Conservation (phyloP, 371 early-diverging fungal genomes). For the Mucor piriformis region DNA sequence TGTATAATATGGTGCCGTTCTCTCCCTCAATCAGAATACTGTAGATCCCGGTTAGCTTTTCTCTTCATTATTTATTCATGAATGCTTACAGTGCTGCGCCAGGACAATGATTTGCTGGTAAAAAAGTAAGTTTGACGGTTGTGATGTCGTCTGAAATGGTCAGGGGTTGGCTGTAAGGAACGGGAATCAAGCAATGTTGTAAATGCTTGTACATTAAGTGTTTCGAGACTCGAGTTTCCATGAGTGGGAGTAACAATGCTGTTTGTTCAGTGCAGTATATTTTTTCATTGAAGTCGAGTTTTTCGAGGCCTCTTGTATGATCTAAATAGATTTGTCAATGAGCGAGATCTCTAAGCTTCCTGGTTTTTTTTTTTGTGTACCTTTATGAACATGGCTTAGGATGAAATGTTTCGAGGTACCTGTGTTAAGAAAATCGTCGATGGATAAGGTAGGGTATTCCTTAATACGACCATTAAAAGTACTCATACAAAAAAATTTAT, state of each 20-base stretch:
- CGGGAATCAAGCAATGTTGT: conserved; percentile 24
- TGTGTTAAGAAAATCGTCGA: conserved; percentile 41
- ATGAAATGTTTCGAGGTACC: conserved; percentile 32
- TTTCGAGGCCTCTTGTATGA: conserved; percentile 36
- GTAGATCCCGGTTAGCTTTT: neutral
- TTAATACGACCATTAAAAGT: conserved; percentile 50
- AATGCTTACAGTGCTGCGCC: conserved; percentile 48
- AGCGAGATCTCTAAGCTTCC: too few relatives aligned
- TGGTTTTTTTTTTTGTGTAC: too few relatives aligned
- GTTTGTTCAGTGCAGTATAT: conserved; percentile 44
- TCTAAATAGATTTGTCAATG: too few relatives aligned
- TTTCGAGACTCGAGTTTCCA: conserved; percentile 10
- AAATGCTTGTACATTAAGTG: conserved; percentile 23
- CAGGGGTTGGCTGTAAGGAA: conserved; percentile 12
- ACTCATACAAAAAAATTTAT: conserved; percentile 26
- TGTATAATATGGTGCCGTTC: conserved; percentile 44
- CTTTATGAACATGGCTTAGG: conserved; percentile 46
- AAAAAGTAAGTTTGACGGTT: conserved; percentile 27
- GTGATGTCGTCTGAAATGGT: conserved; percentile 31
- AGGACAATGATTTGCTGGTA: conserved; percentile 51
- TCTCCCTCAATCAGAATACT: conserved; percentile 44
- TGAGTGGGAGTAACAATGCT: conserved; percentile 33
- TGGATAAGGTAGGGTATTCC: conserved; percentile 46
- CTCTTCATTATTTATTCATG: too few relatives aligned
- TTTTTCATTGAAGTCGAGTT: conserved; percentile 21